A percentile compares a stretch with the other conserved stretches of the same genome.
These are phyloP conservation scores for Candida insectorum DNA, from an alignment of 805 yeast species.

Conservation along the genomic window DNA sequence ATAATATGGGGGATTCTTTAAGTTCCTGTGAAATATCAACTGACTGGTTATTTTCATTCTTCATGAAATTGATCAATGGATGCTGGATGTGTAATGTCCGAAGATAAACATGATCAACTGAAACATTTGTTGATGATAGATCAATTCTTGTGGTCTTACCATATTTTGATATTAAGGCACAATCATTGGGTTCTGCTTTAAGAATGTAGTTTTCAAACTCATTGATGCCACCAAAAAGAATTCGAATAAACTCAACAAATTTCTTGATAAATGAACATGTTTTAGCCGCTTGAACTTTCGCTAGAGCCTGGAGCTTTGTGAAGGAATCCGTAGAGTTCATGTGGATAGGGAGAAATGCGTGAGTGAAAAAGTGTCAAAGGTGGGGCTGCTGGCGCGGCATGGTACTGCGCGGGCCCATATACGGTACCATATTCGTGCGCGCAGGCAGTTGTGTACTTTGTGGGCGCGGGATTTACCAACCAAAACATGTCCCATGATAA, in stretches of 20 bases:
- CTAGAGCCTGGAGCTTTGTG: constrained; percentile 1
- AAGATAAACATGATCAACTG: constrained; percentile 33
- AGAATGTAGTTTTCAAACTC: constrained; percentile 42
- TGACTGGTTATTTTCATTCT: constrained; percentile 22
- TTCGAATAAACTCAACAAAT: constrained; percentile 23
- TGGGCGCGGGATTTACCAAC: no score
- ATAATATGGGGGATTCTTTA: constrained; percentile 52
- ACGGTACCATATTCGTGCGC: no score
- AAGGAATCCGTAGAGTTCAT: no score
- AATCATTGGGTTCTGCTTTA: constrained; percentile 49
- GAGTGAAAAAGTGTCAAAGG: no score
- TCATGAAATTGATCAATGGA: constrained; percentile 37
- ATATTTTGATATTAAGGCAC: constrained; percentile 51
- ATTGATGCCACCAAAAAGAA: constrained; percentile 17
- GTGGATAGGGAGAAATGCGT: no score
- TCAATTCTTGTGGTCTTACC: constrained; percentile 37
- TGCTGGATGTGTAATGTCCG: constrained; percentile 48
- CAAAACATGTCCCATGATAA: no score
- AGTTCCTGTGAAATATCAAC: constrained; percentile 31
- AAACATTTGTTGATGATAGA: constrained; percentile 19
- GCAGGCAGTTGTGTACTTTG: no score
- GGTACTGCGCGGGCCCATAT: no score
- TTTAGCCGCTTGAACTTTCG: constrained; percentile 9
- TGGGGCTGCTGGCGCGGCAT: no score
- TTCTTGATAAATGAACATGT: constrained; percentile 21